Conservation (phyloP, 208 protist genomes). For the Naegleria fowleri region DNA sequence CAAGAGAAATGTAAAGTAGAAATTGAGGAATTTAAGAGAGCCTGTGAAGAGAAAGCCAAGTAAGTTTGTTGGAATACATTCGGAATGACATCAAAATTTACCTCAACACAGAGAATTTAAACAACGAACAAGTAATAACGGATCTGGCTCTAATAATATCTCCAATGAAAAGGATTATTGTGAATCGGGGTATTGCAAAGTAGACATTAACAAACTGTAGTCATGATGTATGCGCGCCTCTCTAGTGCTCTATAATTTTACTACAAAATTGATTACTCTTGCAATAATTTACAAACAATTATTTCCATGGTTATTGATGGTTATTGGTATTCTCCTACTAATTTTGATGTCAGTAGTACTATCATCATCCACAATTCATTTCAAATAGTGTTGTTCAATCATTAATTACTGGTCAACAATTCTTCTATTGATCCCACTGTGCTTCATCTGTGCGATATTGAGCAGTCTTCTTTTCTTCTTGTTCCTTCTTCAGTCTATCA, state of each 20-base stretch:
- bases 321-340: too few relatives aligned
- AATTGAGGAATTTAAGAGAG: background rate
- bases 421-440: background rate
- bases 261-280: too few relatives aligned
- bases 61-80: background rate
- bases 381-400: too few relatives aligned
- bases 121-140: background rate
- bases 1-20: background rate
- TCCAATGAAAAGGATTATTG: background rate
- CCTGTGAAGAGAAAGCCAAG: conserved; percentile 4
- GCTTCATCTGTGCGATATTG: background rate
- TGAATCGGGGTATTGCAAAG: background rate
- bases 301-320: too few relatives aligned
- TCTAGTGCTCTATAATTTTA: too few relatives aligned
- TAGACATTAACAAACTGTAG: background rate
- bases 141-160: background rate
- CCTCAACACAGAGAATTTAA: background rate
- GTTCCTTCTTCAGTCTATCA: background rate
- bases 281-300: too few relatives aligned
- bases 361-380: too few relatives aligned
- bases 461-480: background rate
- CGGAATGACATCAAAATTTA: too few relatives aligned
- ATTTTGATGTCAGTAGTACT: too few relatives aligned
- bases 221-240: background rate
- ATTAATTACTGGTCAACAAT: too few relatives aligned